Base-by-base conservation (phyloP, 768 basidiomycete species). In the Lactarius akahatsu region DNA sequence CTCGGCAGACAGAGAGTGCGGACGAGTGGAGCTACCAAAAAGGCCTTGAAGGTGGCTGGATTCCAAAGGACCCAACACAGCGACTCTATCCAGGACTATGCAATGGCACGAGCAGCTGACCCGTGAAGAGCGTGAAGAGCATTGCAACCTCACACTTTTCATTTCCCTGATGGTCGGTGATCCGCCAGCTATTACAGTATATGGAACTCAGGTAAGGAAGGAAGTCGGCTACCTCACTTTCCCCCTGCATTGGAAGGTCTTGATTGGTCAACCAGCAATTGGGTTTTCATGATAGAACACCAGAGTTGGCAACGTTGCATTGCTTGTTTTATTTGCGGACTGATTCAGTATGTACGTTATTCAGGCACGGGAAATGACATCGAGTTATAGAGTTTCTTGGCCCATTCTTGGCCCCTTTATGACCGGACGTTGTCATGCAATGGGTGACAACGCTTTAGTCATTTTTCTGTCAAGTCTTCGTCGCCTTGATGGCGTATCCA, bases 21-120 rank as follows among this genome's bases (percentile, higher is more conserved):
- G 87, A 89, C 73, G 86, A 90, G 68, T 90, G 87, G 89, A 88
- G 87, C 71, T 92, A 92, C 73, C 83, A 86, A 76, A 85, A 82
- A 70, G 90, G 90, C 4, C 74, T 91, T 15, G 81, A 86, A 74
- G 88, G 86, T 40, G 90, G 90, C 60, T 92, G 89, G 89, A 90
- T 91, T 68, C 89, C 90, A 16, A 79, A 82, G 65, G 82, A 91
- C 73, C 87, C 88, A 5, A 82, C 84, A n/a, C 75, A 89, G 68
- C 80, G 86, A 67, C 72, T 82, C 70, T 90, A 88, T 73, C 88
- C 88, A 13, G 77, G 84, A 69, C 80, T 90, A 52, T 91, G 89
- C 74, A 74, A 43, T 13, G 32, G 59, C 47, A 38, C 30, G 32
- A 56, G 54, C 34, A 63, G 32, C 34, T 57, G 56, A 57, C 56